Conservation (phyloP, 2,329 filamentous ascomycete species). For the Trichoderma sp. region DNA sequence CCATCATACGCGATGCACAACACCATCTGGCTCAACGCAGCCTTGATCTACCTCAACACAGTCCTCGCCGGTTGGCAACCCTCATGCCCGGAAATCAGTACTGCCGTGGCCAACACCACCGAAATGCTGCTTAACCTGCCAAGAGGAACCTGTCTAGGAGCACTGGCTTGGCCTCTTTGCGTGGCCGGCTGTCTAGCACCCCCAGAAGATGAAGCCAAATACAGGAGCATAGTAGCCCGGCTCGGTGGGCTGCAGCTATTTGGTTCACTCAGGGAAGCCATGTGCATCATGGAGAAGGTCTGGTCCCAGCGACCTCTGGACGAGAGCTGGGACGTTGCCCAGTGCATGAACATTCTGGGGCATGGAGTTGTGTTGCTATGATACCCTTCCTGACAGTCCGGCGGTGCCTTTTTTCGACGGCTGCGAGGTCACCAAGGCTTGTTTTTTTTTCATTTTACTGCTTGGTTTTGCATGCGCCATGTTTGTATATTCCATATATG, state of each 20-base stretch:
- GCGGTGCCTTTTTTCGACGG: background rate
- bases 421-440: background rate
- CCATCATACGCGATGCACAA: constrained; percentile 33
- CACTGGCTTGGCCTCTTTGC: constrained; percentile 45
- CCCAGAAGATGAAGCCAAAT: constrained; percentile 44
- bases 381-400: constrained; percentile 26
- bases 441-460: background rate
- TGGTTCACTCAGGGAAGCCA: constrained; percentile 46
- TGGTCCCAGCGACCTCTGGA: constrained; percentile 45
- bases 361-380: constrained; percentile 43
- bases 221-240: constrained; percentile 42
- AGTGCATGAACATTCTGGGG: constrained; percentile 45
- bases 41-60: constrained; percentile 49
- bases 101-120: constrained; percentile 36
- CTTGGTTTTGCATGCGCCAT: background rate
- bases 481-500: background rate
- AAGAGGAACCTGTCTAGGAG: constrained; percentile 35
- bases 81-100: constrained; percentile 43
- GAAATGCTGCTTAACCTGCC: constrained; percentile 38
- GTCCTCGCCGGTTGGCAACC: constrained; percentile 56
- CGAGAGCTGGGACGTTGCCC: constrained; percentile 47
- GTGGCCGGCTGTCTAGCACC: constrained; percentile 45
- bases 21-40: constrained; percentile 51
- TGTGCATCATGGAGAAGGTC: constrained; percentile 49
- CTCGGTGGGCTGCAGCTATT: constrained; percentile 48